Percentiles rank a stretch among this genome's conserved stretches.
Evolutionary conservation across 208 protist genomes (phyloP).

Genomic region (Vickermania spadyakhi): DNA sequence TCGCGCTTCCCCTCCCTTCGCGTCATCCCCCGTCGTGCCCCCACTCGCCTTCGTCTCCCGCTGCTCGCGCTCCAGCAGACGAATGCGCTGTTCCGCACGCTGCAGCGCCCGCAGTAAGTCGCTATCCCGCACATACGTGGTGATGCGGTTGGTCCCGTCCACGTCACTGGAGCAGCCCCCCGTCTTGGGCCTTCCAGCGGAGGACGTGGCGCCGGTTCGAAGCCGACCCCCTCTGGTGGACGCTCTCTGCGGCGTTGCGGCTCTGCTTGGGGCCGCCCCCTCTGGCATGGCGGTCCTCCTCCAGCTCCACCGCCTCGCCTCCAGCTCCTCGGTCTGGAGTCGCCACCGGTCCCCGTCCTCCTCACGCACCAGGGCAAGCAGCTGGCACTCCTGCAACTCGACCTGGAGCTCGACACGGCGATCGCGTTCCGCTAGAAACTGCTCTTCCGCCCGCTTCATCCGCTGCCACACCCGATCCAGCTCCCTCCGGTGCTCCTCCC

Average conservation of each 20-base stretch:
- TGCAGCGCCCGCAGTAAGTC: constrained; percentile 50
- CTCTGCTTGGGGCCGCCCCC: too few species aligned
- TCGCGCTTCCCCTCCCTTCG: neutral
- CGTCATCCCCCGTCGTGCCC: neutral
- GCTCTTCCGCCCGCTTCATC: neutral
- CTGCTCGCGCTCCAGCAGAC: constrained; percentile 19
- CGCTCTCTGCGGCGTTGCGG: too few species aligned
- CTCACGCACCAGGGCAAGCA: neutral
- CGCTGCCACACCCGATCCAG: neutral
- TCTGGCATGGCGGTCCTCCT: too few species aligned
- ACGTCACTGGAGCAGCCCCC: too few species aligned
- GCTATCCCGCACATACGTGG: constrained; percentile 42
- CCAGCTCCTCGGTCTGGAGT: neutral
- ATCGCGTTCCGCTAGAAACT: neutral
- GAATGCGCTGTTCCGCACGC: constrained; percentile 33
- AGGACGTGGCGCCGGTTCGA: too few species aligned
- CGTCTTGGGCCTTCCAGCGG: too few species aligned
- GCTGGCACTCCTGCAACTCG: neutral
- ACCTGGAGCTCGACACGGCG: neutral
- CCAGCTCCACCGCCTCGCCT: too few species aligned
- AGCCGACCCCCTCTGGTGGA: too few species aligned
- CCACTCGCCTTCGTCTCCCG: neutral
- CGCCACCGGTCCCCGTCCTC: neutral
- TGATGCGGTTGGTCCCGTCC: constrained; percentile 2
- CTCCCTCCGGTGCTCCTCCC: neutral